A percentile compares a stretch with the other conserved stretches of the same genome.
Conservation (phyloP, 345 rosid species). For the Garcia nutans region DNA sequence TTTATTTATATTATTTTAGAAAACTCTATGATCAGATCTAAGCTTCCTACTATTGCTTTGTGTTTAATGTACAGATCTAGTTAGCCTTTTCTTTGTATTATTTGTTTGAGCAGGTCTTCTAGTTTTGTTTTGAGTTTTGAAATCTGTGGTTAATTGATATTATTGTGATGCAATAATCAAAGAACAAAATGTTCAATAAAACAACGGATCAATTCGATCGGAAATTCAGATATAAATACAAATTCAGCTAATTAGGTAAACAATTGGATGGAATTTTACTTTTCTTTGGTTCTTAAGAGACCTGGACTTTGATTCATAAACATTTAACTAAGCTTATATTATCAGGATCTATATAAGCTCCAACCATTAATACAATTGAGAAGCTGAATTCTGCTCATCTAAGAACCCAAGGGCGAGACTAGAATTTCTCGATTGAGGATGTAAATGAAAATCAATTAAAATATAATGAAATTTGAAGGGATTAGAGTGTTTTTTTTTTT, state of each 20-base stretch:
- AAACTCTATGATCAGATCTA: slow-evolving; percentile 3
- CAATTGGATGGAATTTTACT: too few relatives aligned
- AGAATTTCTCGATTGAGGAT: too few relatives aligned
- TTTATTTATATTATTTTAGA: not conserved
- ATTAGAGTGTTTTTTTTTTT: too few relatives aligned
- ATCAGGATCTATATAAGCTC: too few relatives aligned
- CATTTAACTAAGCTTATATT: too few relatives aligned
- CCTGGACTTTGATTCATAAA: too few relatives aligned
- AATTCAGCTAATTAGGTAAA: too few relatives aligned
- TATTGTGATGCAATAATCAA: not conserved
- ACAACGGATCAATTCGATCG: not conserved
- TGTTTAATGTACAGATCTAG: not conserved
- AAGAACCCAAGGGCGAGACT: not conserved
- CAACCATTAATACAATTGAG: too few relatives aligned
- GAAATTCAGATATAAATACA: not conserved
- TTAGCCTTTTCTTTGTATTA: not conserved
- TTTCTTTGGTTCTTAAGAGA: too few relatives aligned
- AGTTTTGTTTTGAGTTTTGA: not conserved
- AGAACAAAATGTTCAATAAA: not conserved
- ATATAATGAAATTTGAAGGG: too few relatives aligned
- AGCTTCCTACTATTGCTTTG: not conserved
- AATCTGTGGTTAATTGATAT: not conserved
- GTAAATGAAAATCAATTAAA: too few relatives aligned
- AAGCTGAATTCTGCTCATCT: not conserved
- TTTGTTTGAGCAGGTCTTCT: too few relatives aligned